These are phyloP conservation scores for Rhodotorula sp. DNA, from an alignment of 1,284 basidiomycete genomes.

Conservation along the genomic window DNA sequence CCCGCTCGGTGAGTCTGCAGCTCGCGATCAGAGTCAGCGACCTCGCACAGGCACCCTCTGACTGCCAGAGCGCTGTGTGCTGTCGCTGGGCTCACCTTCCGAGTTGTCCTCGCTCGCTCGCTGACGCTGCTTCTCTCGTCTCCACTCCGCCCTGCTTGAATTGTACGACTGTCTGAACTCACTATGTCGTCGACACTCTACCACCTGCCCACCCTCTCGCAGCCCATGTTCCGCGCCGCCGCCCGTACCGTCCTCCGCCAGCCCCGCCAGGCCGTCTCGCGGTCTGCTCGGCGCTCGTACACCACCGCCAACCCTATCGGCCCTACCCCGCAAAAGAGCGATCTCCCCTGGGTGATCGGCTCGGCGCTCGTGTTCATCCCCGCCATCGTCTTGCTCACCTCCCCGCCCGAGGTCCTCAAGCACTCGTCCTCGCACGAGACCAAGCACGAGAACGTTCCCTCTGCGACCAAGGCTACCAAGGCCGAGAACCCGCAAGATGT, in stretches of 20 bases:
- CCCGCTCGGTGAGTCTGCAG: too few relatives aligned
- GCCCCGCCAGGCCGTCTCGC: neutral
- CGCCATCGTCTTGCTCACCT: conserved; percentile 28
- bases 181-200: neutral
- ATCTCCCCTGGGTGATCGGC: conserved; percentile 28
- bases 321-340: conserved; percentile 13
- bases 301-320: conserved; percentile 8
- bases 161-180: too few relatives aligned
- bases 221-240: conserved; percentile 27
- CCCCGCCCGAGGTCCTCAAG: conserved; percentile 20
- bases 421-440: conserved; percentile 15
- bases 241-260: conserved; percentile 18
- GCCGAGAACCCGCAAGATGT: conserved; percentile 14
- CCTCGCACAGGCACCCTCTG: too few relatives aligned
- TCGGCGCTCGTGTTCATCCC: conserved; percentile 21
- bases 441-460: conserved; percentile 15
- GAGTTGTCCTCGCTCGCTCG: too few relatives aligned
- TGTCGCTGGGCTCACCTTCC: too few relatives aligned
- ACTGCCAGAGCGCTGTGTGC: too few relatives aligned
- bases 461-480: conserved; percentile 14
- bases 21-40: too few relatives aligned
- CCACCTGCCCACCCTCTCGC: neutral
- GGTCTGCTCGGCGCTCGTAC: conserved; percentile 12
- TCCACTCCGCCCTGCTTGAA: too few relatives aligned
- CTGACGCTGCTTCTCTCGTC: too few relatives aligned